Conservation (phyloP, 2,329 filamentous ascomycete genomes). For the Graphilbum ipis-grandicollis region DNA sequence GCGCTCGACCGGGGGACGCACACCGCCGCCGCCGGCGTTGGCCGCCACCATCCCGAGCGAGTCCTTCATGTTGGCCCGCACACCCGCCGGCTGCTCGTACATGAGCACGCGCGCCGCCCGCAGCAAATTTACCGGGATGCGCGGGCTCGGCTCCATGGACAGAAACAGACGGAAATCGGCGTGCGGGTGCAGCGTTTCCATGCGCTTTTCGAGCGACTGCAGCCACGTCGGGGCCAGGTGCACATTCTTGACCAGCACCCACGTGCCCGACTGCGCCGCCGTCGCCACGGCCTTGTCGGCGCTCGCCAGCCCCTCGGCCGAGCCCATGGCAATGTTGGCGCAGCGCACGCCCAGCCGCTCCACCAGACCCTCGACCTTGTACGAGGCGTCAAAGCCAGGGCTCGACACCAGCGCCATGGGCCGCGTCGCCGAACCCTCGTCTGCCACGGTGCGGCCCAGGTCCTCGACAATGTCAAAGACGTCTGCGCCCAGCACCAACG, state of each 20-base stretch:
- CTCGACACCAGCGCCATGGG: constrained; percentile 88
- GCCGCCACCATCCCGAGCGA: constrained; percentile 71
- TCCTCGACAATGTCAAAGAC: constrained; percentile 77
- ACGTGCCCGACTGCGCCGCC: constrained; percentile 78
- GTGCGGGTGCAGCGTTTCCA: constrained; percentile 89
- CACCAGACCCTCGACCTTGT: constrained; percentile 94
- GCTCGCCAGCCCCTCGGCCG: constrained; percentile 78
- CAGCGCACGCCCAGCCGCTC: constrained; percentile 68
- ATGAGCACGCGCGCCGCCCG: constrained; percentile 87
- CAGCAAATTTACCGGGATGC: constrained; percentile 91
- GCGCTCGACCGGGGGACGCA: constrained; percentile 75
- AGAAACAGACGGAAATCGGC: constrained; percentile 86
- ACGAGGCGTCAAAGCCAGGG: constrained; percentile 93
- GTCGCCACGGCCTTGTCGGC: constrained; percentile 92
- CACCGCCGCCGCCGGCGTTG: constrained; percentile 30
- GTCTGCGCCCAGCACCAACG: constrained; percentile 64
- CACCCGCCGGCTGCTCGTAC: constrained; percentile 95
- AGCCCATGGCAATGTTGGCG: constrained; percentile 98
- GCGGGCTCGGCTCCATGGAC: constrained; percentile 92
- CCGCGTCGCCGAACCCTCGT: constrained; percentile 69
- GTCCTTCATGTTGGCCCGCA: constrained; percentile 97
- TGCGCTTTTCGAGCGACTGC: constrained; percentile 89
- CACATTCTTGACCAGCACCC: constrained; percentile 98
- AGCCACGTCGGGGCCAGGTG: constrained; percentile 92
- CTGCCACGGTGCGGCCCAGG: constrained; percentile 65